Percentiles rank a stretch among this genome's conserved stretches.
Evolutionary conservation across 2,329 filamentous ascomycete genomes (phyloP).

Genomic region (Alternaria sp.): DNA sequence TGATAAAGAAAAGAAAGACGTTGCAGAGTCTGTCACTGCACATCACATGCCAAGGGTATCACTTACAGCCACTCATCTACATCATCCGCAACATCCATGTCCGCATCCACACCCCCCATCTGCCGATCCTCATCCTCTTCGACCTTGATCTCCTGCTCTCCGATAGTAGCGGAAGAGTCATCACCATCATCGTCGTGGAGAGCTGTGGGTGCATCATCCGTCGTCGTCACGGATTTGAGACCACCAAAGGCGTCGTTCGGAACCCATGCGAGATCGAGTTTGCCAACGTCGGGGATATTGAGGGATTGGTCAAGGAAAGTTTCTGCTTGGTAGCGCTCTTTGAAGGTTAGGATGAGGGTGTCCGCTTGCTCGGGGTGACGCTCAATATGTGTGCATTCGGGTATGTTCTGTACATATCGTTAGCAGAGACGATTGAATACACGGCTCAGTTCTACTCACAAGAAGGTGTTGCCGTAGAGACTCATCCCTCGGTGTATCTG

Average conservation of each 20-base stretch:
- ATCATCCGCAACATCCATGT: conserved; percentile 46
- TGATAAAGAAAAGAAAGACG: not conserved
- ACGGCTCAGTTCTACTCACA: conserved; percentile 22
- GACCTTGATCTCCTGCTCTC: conserved; percentile 9
- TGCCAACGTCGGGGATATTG: conserved; percentile 67
- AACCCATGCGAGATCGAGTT: conserved; percentile 72
- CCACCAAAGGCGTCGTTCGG: conserved; percentile 34
- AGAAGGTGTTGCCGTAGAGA: conserved; percentile 73
- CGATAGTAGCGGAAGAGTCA: conserved; percentile 22
- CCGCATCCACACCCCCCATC: conserved; percentile 19
- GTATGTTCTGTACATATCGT: conserved; percentile 31
- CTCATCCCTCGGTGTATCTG: conserved; percentile 69
- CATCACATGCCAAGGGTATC: not conserved
- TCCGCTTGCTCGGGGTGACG: conserved; percentile 48
- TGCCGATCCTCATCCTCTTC: conserved; percentile 12
- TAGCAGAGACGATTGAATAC: not conserved
- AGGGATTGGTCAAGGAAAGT: conserved; percentile 64
- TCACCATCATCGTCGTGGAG: conserved; percentile 12
- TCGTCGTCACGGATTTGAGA: conserved; percentile 9
- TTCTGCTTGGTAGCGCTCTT: conserved; percentile 67
- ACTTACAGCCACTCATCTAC: conserved; percentile 38
- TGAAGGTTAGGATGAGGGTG: conserved; percentile 51
- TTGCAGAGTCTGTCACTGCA: not conserved
- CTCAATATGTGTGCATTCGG: conserved; percentile 48
- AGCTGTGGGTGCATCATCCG: not conserved